These are phyloP conservation scores for Oidium heveae DNA, from an alignment of 2,329 filamentous ascomycete species.

Conservation along the genomic window DNA sequence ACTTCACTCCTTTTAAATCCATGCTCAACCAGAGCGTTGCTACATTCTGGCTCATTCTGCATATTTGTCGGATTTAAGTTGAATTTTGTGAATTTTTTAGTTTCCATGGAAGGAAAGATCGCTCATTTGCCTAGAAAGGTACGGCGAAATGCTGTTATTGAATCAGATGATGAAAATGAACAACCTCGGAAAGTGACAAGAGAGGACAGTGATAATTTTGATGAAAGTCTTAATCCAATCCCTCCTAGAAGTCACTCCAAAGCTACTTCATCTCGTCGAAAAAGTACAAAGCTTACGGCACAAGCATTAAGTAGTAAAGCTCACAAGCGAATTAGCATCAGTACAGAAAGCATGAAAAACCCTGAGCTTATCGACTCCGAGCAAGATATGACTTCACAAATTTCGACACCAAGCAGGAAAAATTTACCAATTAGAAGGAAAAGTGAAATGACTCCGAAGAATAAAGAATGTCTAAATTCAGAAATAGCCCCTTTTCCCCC, in stretches of 20 bases:
- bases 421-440: constrained; percentile 41
- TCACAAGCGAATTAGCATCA: constrained; percentile 19
- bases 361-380: constrained; percentile 34
- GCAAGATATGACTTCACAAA: constrained; percentile 22
- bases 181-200: constrained; percentile 33
- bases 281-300: constrained; percentile 14
- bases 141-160: constrained; percentile 48
- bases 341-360: constrained; percentile 26
- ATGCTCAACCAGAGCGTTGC: no score
- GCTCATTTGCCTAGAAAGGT: no score
- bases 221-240: constrained; percentile 57
- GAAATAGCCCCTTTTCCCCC: constrained; percentile 16
- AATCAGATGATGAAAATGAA: constrained; percentile 54
- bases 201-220: constrained; percentile 24
- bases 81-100: no score
- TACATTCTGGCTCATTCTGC: no score
- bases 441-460: constrained; percentile 21
- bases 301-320: constrained; percentile 11
- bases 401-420: constrained; percentile 28
- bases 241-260: constrained; percentile 28
- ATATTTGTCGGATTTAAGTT: no score
- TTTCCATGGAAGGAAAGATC: no score
- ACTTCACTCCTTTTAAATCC: no score
- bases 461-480: constrained; percentile 12
- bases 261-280: constrained; percentile 25